Evolutionary conservation across 2,329 filamentous ascomycete genomes (phyloP), one percentile per base, ranked within the genome.

Genomic region (Daldinia eschscholtzii): DNA sequence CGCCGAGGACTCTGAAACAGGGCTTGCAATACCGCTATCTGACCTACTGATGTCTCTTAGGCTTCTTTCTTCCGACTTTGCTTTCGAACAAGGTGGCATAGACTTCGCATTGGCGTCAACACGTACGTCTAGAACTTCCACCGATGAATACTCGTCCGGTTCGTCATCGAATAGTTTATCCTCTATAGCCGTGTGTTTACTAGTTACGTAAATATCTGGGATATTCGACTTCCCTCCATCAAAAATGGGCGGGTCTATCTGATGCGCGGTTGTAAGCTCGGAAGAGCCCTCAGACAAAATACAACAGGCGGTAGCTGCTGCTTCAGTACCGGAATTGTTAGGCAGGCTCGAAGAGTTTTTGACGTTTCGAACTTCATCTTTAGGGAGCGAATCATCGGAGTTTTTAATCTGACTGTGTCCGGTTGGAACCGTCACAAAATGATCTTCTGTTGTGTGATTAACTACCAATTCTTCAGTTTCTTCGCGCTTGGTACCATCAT

Each of bases 21-120:
- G 82, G 60, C 81, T 85, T 1, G 84, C 82, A 30, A 86, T 81
- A 2, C 85, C 86, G 67, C 86, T 88, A 65, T 88, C 86, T 2
- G 81, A 79, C 57, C 81, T 79, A 5, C 72, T 72, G 6, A 84
- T 71, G 56, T 52, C 74, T 67, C 64, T 73, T 53, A 50, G 60
- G 35, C 44, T 73, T 64, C 64, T 71, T 70, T 66, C 72, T 73
- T 61, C 64, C 26, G 61, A 65, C 37, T 52, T 70, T 64, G 56
- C 37, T 35, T 61, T 70, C 42, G 76, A 67, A 37, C 61, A 74
- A 35, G 72, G 69, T 12, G 74, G 76, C 26, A 69, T 70, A 18
- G 81, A 76, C 68, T 84, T 86, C 30, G 83, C 83, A 61, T 77
- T 83, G 13, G 79, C 76, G 60, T 87, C 84, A 10, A 77, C 30